These are phyloP conservation scores for Physcia stellaris DNA, from an alignment of 495 filamentous ascomycete species.

Conservation along the genomic window DNA sequence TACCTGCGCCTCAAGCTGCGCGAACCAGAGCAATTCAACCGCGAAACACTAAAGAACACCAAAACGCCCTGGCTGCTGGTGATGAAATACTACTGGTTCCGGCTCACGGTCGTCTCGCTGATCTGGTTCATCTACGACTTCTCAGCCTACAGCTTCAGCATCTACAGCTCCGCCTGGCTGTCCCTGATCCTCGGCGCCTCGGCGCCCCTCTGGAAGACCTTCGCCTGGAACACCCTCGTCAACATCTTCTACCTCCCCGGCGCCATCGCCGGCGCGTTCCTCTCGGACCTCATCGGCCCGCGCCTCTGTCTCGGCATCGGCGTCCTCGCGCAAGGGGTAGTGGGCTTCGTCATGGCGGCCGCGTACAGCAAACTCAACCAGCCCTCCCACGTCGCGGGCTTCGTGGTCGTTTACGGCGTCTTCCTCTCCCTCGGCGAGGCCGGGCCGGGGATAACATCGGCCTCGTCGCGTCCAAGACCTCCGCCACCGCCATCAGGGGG, in stretches of 20 bases:
- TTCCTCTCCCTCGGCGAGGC: slow-evolving; percentile 76
- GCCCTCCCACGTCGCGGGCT: slow-evolving; percentile 52
- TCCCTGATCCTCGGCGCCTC: slow-evolving; percentile 42
- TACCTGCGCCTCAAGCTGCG: slow-evolving; percentile 60
- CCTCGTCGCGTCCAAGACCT: slow-evolving; percentile 72
- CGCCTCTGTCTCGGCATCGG: slow-evolving; percentile 53
- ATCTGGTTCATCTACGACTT: slow-evolving; percentile 97
- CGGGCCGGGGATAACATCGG: slow-evolving; percentile 86
- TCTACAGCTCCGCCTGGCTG: slow-evolving; percentile 63
- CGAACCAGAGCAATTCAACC: slow-evolving; percentile 73
- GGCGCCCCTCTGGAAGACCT: slow-evolving; percentile 54
- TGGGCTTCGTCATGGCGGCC: slow-evolving; percentile 80
- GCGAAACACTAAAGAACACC: slow-evolving; percentile 36
- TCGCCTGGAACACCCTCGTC: slow-evolving; percentile 77
- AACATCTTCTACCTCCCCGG: slow-evolving; percentile 82
- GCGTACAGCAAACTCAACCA: slow-evolving; percentile 51
- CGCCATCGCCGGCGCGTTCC: slow-evolving; percentile 56
- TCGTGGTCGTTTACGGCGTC: slow-evolving; percentile 67
- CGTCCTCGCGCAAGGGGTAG: slow-evolving; percentile 53
- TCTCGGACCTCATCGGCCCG: slow-evolving; percentile 65
- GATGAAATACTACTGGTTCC: slow-evolving; percentile 38
- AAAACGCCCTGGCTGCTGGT: slow-evolving; percentile 36
- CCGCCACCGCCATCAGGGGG: slow-evolving; percentile 72
- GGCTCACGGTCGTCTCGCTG: slow-evolving; percentile 53
- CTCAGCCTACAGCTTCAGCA: slow-evolving; percentile 62